Base-by-base conservation (phyloP, 768 basidiomycete species). In the Sporobolomyces roseus region DNA sequence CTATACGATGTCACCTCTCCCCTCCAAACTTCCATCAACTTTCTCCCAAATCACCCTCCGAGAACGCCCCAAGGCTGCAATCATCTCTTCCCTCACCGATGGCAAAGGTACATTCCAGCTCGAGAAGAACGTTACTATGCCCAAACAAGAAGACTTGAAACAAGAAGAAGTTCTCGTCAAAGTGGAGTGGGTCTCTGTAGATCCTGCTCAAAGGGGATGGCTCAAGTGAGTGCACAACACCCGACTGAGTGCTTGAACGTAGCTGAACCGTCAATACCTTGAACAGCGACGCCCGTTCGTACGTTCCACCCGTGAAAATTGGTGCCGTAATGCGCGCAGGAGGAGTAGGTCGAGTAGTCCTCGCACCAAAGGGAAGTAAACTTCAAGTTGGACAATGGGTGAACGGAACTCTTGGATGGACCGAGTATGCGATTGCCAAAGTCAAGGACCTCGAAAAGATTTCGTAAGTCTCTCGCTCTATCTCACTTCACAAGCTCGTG, bases 131-230 rank as follows among this genome's bases (percentile, higher is more conserved):
- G 65, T 71, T 30, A 63, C 75, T 19, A 53, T 80, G 14, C 73
- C 71, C 4, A 59, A 66, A 4, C 30, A 45, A 17, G 61, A 59
- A 16, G 73, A 76, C 13, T 70, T 81, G 33, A 74, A 78, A 29
- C 82, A 88, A 69, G 79, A 77, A 10, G 75, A 82, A 68, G 85
- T 86, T 12, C 81, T 93, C 52, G 85, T 97, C n/a, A 83, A 85
- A 77, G 85, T 89, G 65, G 85, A 86, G 53, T 93, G 87, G 82
- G 76, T 91, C 36, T 87, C 86, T 38, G 77, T 96, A 71, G 93
- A 96, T 75, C 91, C 93, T 25, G 90, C 91, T 0, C 91, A 92
- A 90, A 84, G 91, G 13, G 77, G 77, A 13, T 96, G 88, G 83
- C 76, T 98, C 58, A 84, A 83, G n/a, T n/a, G n/a, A n/a, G n/a